A percentile compares a stretch with the other conserved stretches of the same genome.
These are phyloP conservation scores for Trametes versicolor DNA, from an alignment of 1,284 basidiomycete genomes.

Conservation along the genomic window DNA sequence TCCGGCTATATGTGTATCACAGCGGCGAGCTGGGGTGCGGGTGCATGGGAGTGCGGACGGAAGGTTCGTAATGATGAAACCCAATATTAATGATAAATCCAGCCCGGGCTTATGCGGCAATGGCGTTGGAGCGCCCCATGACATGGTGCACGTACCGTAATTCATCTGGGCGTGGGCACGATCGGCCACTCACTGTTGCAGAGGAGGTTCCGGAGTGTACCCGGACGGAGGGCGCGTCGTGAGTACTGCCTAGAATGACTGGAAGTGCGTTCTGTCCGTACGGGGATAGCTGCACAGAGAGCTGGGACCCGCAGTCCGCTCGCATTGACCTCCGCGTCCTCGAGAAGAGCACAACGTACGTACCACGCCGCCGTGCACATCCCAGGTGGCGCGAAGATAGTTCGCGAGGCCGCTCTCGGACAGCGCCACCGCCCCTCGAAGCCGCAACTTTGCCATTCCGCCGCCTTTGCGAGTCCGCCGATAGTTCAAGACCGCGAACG, in stretches of 20 bases:
- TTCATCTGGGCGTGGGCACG: background rate
- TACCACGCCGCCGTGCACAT: background rate
- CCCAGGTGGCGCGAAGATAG: too few relatives aligned
- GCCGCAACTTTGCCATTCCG: too few relatives aligned
- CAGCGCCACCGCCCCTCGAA: too few relatives aligned
- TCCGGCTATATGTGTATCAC: background rate
- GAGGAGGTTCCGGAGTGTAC: background rate
- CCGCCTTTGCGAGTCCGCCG: too few relatives aligned
- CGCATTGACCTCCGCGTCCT: too few relatives aligned
- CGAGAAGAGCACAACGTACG: background rate
- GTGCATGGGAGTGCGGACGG: slow-evolving; percentile 12
- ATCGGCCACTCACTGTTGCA: background rate
- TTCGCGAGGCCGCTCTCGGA: too few relatives aligned
- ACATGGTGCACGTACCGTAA: background rate
- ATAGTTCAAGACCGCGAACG: too few relatives aligned
- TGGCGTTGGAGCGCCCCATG: too few relatives aligned
- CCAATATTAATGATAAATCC: background rate
- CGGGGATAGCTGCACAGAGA: background rate
- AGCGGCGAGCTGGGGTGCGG: background rate
- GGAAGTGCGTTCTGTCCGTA: background rate
- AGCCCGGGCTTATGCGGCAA: too few relatives aligned
- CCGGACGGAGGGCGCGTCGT: background rate
- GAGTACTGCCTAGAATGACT: background rate
- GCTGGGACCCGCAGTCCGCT: too few relatives aligned
- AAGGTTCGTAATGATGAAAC: background rate